Evolutionary conservation across 2,329 filamentous ascomycete genomes (phyloP).

Genomic region (Xylariaceae sp.): DNA sequence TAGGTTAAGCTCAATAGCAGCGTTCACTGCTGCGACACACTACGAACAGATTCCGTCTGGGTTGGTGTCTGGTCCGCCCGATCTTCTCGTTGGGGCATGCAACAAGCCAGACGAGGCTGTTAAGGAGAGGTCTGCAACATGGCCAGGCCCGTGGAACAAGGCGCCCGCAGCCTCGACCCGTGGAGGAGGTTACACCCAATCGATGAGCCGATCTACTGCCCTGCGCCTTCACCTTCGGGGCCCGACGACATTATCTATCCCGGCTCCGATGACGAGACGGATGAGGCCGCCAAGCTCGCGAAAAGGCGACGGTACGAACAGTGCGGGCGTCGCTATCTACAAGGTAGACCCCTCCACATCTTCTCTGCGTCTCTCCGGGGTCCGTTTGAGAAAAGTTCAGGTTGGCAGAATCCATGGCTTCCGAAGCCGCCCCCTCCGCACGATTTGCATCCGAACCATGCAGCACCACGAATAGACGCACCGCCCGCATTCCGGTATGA

Average conservation of each 20-base stretch:
- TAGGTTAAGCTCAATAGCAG: background rate
- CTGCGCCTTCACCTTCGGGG: conserved; percentile 31
- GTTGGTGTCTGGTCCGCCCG: background rate
- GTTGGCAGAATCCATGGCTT: conserved; percentile 51
- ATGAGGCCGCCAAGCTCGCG: conserved; percentile 41
- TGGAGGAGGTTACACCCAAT: conserved; percentile 27
- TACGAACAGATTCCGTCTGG: background rate
- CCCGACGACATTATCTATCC: conserved; percentile 47
- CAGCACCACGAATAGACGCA: conserved; percentile 4
- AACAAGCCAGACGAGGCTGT: background rate
- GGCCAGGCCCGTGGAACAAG: conserved; percentile 21
- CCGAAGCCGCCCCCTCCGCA: conserved; percentile 24
- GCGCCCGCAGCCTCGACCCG: conserved; percentile 10
- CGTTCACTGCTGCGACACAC: background rate
- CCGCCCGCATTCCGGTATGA: conserved; percentile 11
- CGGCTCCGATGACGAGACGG: conserved; percentile 55
- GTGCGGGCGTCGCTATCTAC: conserved; percentile 53
- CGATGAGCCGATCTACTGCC: conserved; percentile 44
- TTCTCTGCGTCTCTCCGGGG: conserved; percentile 57
- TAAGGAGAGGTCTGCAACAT: conserved; percentile 5
- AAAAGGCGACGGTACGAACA: conserved; percentile 54
- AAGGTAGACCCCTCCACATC: conserved; percentile 51
- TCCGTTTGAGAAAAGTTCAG: conserved; percentile 49
- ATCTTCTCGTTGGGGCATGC: conserved; percentile 9
- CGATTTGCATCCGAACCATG: background rate